Evolutionary conservation across 2,329 filamentous ascomycete genomes (phyloP), one percentile per base, ranked within the genome.

Genomic region (Sporothrix pallida): DNA sequence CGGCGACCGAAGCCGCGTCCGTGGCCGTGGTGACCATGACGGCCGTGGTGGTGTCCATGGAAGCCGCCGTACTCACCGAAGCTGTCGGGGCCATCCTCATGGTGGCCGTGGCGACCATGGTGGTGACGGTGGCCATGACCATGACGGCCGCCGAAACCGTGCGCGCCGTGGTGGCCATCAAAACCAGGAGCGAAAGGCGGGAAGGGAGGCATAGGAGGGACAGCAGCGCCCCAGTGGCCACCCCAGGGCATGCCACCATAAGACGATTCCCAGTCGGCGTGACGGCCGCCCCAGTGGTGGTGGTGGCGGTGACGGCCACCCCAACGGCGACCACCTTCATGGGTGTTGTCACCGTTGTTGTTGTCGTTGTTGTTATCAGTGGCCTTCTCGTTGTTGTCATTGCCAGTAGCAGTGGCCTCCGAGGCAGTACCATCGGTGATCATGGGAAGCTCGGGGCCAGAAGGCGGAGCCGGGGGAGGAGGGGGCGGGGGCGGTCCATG

Each of bases 401-500:
- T 60, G 69, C 31, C 50, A n/a, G 46, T 48, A n/a, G 60, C 52
- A 56, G 52, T 26, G 20, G 52, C 37, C 5, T 65, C 60, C n/a
- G 37, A 44, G 60, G 42, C 12, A 44, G n/a, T 48, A 15, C 48
- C 62, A 12, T 67, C 42, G 12, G 62, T 17, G 20, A 67, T 67
- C 42, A 67, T 12, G 10, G 62, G 42, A 20, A 67, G 10, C n/a
- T 48, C 62, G 3, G n/a, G 26, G 42, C 62, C 62, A 23, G 58
- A 44, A 62, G 20, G 4, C 31, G 31, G 44, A 50, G 56, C 20
- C 15, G 48, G 23, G 58, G n/a, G 58, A 15, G 62, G 62, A 56
- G 69, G 73, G 5, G 56, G 70, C 56, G 62, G 72, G n/a, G 70
- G 75, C 74, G 75, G 75, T 20, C 74, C 76, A 54, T n/a, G 54